phyloP scores from a whole-genome alignment of 2,329 filamentous ascomycete species.

The Cladosporium velox region DNA sequence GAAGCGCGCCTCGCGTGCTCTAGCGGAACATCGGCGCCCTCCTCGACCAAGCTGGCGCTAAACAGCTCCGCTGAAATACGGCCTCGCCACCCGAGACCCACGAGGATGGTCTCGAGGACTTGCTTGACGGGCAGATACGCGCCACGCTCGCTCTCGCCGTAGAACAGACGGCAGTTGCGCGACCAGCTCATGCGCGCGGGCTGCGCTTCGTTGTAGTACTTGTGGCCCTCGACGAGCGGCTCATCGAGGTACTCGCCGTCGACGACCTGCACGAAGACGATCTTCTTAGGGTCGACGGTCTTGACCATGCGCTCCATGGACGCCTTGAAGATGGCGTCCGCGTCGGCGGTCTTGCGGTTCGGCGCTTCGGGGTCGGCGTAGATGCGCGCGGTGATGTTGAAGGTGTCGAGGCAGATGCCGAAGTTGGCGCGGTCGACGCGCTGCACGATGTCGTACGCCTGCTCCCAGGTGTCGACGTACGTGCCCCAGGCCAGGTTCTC shows the following conservation, averaged over 20 bases:
- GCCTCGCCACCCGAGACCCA: constrained; percentile 65
- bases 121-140: constrained; percentile 68
- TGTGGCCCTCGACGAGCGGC: constrained; percentile 60
- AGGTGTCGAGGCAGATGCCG: constrained; percentile 75
- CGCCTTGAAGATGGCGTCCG: constrained; percentile 55
- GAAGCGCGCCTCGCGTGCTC: constrained; percentile 57
- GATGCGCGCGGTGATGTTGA: constrained; percentile 72
- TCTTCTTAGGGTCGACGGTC: constrained; percentile 61
- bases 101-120: constrained; percentile 62
- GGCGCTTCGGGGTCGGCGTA: constrained; percentile 66
- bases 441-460: constrained; percentile 67
- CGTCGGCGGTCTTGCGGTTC: constrained; percentile 55
- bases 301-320: constrained; percentile 59
- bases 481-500: constrained; percentile 75
- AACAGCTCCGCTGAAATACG: constrained; percentile 75
- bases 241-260: constrained; percentile 65
- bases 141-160: constrained; percentile 62
- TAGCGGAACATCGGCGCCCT: constrained; percentile 55
- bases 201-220: constrained; percentile 60
- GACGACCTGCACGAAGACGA: constrained; percentile 77
- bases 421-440: constrained; percentile 70
- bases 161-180: constrained; percentile 70
- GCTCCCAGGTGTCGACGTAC: constrained; percentile 69
- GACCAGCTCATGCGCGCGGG: constrained; percentile 75
- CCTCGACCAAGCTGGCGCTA: constrained; percentile 59